Evolutionary conservation across 352 stramenopile genomes (phyloP).

Genomic region (Globisporangium alternatum): DNA sequence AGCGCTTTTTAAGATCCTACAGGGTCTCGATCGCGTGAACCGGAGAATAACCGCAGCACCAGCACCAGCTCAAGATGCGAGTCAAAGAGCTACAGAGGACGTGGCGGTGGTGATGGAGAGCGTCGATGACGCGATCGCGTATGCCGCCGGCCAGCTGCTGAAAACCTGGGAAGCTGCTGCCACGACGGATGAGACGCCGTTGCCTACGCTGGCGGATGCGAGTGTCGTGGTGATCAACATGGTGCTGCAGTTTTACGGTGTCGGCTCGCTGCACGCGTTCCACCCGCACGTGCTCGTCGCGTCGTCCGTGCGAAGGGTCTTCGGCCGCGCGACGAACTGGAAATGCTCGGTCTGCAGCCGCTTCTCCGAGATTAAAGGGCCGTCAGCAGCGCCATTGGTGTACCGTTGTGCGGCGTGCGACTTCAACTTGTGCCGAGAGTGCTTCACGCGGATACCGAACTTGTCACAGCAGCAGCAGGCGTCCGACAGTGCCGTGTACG

Average conservation of each 20-base stretch:
- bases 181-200: slow-evolving; percentile 11
- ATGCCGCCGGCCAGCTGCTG: slow-evolving; percentile 28
- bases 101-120: background rate
- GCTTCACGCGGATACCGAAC: slow-evolving; percentile 69
- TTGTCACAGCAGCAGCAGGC: background rate
- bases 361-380: slow-evolving; percentile 21
- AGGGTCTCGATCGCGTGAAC: slow-evolving; percentile 23
- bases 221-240: slow-evolving; percentile 33
- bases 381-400: slow-evolving; percentile 17
- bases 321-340: slow-evolving; percentile 31
- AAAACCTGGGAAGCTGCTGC: slow-evolving; percentile 21
- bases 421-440: slow-evolving; percentile 56
- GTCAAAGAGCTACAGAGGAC: background rate
- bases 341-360: slow-evolving; percentile 41
- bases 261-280: slow-evolving; percentile 35
- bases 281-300: slow-evolving; percentile 38
- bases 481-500: background rate
- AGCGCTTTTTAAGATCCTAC: slow-evolving; percentile 17
- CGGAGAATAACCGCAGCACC: background rate
- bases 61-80: no score
- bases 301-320: slow-evolving; percentile 30
- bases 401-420: slow-evolving; percentile 58
- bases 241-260: slow-evolving; percentile 26
- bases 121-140: slow-evolving; percentile 29
- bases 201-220: slow-evolving; percentile 13